Evolutionary conservation across 495 filamentous ascomycete species (phyloP).

Genomic region (Trypethelium eluteriae): DNA sequence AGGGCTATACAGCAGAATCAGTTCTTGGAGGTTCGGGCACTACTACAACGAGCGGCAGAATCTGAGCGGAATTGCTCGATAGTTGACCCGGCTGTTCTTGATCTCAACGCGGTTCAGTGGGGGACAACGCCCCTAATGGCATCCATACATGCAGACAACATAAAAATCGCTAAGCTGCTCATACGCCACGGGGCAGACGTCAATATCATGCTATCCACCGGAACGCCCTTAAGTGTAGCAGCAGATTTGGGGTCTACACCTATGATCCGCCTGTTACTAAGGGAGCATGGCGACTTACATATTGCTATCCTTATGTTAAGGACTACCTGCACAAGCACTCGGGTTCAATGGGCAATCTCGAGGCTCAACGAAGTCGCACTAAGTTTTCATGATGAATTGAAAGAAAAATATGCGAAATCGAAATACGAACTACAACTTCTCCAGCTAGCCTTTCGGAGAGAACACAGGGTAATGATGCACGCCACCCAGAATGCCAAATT

Average conservation of each 20-base stretch:
- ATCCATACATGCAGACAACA: background rate
- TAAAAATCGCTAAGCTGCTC: background rate
- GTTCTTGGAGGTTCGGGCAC: background rate
- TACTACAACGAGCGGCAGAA: background rate
- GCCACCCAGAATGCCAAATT: background rate
- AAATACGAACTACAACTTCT: background rate
- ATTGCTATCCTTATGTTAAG: background rate
- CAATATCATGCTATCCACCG: background rate
- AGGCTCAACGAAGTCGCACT: background rate
- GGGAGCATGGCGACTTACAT: background rate
- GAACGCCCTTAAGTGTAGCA: background rate
- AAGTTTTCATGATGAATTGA: background rate
- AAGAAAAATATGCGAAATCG: background rate
- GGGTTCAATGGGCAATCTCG: background rate
- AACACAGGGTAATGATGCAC: background rate
- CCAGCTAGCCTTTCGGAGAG: background rate
- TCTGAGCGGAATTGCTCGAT: background rate
- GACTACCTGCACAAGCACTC: background rate
- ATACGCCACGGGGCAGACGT: background rate
- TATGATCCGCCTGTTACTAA: background rate
- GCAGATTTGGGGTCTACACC: background rate
- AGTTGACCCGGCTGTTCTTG: background rate
- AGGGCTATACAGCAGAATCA: background rate
- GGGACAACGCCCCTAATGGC: background rate
- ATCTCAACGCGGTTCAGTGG: background rate